Evolutionary conservation across 202 grass and related monocot species (phyloP).

Genomic region (Elaeis oleifera): DNA sequence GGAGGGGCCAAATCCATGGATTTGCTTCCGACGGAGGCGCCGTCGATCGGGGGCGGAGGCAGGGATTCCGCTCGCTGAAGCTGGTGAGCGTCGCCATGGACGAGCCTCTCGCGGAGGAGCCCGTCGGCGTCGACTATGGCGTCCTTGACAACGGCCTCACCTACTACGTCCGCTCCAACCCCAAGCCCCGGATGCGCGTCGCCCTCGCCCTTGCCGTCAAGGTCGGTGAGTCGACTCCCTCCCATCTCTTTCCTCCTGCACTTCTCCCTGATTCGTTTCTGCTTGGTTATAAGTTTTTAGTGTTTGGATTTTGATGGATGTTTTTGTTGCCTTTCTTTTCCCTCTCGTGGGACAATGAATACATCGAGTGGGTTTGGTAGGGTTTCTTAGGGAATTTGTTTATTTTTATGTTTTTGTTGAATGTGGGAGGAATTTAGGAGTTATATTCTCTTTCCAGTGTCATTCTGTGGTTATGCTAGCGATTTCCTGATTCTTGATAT

Average conservation of each 20-base stretch:
- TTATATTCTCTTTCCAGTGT: too few relatives aligned
- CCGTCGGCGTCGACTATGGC: constrained; percentile 68
- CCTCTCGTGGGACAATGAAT: too few relatives aligned
- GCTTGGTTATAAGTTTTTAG: too few relatives aligned
- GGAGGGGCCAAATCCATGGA: constrained; percentile 38
- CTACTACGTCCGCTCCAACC: constrained; percentile 90
- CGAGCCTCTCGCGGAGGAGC: constrained; percentile 55
- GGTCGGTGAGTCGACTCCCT: constrained; percentile 63
- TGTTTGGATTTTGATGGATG: too few relatives aligned
- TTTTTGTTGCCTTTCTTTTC: too few relatives aligned
- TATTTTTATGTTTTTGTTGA: too few relatives aligned
- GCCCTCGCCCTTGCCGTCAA: constrained; percentile 97
- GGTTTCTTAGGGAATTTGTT: too few relatives aligned
- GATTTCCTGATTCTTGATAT: too few relatives aligned
- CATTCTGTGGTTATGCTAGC: too few relatives aligned
- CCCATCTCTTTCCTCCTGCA: not conserved
- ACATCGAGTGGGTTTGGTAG: too few relatives aligned
- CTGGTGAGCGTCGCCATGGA: constrained; percentile 71
- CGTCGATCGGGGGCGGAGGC: constrained; percentile 39
- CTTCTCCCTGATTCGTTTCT: not conserved
- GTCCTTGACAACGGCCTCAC: constrained; percentile 77
- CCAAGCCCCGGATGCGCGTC: constrained; percentile 85
- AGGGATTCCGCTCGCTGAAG: constrained; percentile 89
- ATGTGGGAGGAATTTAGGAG: too few relatives aligned
- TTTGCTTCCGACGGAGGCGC: constrained; percentile 68